Evolutionary conservation across 2,329 filamentous ascomycete species (phyloP).

Genomic region (Arthroderma sp.): DNA sequence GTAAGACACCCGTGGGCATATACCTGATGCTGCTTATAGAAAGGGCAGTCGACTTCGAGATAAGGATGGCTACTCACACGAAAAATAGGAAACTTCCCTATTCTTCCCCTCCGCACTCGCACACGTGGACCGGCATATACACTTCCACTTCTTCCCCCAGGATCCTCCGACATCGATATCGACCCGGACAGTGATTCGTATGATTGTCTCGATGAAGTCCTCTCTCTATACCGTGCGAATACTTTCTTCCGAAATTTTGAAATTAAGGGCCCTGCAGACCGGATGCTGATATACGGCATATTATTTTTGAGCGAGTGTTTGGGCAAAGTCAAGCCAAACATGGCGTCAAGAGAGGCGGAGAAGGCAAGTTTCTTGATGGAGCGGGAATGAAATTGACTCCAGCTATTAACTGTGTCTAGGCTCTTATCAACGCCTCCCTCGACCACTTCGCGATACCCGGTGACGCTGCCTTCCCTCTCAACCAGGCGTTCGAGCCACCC

Average conservation of each 20-base stretch:
- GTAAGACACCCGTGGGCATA: slow-evolving; percentile 25
- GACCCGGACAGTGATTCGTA: slow-evolving; percentile 87
- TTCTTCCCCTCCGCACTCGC: slow-evolving; percentile 86
- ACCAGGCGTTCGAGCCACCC: slow-evolving; percentile 91
- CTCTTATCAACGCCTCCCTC: slow-evolving; percentile 78
- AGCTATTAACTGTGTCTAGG: slow-evolving; percentile 46
- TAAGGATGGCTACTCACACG: not conserved
- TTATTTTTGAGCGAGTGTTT: slow-evolving; percentile 87
- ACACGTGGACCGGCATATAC: slow-evolving; percentile 91
- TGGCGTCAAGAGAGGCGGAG: slow-evolving; percentile 53
- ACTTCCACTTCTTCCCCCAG: slow-evolving; percentile 53
- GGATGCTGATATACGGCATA: slow-evolving; percentile 92
- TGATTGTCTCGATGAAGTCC: slow-evolving; percentile 88
- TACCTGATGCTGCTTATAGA: not conserved
- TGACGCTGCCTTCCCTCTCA: slow-evolving; percentile 82
- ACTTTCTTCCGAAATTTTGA: slow-evolving; percentile 99
- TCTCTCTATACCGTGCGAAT: slow-evolving; percentile 89
- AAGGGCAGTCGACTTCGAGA: not conserved
- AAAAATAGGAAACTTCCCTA: slow-evolving; percentile 70
- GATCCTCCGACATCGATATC: slow-evolving; percentile 39
- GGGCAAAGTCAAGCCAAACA: slow-evolving; percentile 67
- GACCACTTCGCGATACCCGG: slow-evolving; percentile 94
- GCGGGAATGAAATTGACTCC: slow-evolving; percentile 18
- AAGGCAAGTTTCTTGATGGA: slow-evolving; percentile 37
- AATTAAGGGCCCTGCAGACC: slow-evolving; percentile 90